phyloP scores from a whole-genome alignment of 192 early-diverging fungal species.

The Gigaspora rosea region DNA sequence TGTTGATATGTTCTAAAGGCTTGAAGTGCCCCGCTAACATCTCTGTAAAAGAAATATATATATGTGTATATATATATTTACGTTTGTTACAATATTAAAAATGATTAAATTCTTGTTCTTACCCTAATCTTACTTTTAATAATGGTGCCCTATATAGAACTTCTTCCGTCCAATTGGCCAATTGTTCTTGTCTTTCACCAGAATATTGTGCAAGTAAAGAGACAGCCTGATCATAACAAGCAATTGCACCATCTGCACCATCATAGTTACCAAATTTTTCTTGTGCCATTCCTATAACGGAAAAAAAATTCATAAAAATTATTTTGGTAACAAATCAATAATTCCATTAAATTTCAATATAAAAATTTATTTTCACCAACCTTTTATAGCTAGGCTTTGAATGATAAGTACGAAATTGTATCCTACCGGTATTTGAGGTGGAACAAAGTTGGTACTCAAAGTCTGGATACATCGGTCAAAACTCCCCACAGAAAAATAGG shows the following conservation, averaged over 20 bases:
- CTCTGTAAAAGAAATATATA: slow-evolving; percentile 10
- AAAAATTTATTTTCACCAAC: slow-evolving; percentile 19
- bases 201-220: slow-evolving; percentile 42
- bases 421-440: slow-evolving; percentile 41
- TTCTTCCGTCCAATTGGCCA: slow-evolving; percentile 68
- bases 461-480: slow-evolving; percentile 48
- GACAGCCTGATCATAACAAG: slow-evolving; percentile 55
- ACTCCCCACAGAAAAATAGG: slow-evolving; percentile 55
- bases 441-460: slow-evolving; percentile 42
- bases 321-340: background rate
- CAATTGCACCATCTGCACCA: slow-evolving; percentile 49
- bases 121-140: slow-evolving; percentile 47
- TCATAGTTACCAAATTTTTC: slow-evolving; percentile 48
- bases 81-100: background rate
- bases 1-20: slow-evolving; percentile 42
- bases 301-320: background rate
- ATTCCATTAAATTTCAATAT: background rate
- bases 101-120: slow-evolving; percentile 22
- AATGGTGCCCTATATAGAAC: slow-evolving; percentile 67
- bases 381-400: slow-evolving; percentile 61
- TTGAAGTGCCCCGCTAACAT: slow-evolving; percentile 20
- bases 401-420: slow-evolving; percentile 63
- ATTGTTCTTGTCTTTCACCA: slow-evolving; percentile 50
- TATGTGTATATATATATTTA: background rate
- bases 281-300: slow-evolving; percentile 47